These are phyloP conservation scores for Saussurea involucrata DNA, from an alignment of 129 eudicot genomes.

Conservation along the genomic window DNA sequence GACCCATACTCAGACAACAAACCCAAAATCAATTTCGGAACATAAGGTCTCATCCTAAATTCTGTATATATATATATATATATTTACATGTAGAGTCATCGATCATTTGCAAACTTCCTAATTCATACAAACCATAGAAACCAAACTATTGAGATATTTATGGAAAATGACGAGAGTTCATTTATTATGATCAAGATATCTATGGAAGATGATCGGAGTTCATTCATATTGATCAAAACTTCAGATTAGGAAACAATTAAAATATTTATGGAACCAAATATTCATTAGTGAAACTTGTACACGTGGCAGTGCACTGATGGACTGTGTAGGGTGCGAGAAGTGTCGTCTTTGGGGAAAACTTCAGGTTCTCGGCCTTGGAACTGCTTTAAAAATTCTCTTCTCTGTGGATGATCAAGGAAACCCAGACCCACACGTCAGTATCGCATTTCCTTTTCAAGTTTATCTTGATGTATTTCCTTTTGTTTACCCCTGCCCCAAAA, in stretches of 20 bases:
- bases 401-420: slow-evolving; percentile 51
- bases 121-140: too few species aligned
- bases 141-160: too few species aligned
- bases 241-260: too few species aligned
- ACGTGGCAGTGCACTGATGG: slow-evolving; percentile 81
- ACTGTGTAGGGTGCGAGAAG: slow-evolving; percentile 97
- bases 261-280: too few species aligned
- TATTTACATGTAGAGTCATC: too few species aligned
- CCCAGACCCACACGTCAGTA: slow-evolving; percentile 62
- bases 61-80: not conserved
- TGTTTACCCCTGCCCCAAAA: not conserved
- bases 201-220: too few species aligned
- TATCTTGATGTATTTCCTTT: not conserved
- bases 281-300: slow-evolving; percentile 14
- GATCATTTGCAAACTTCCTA: too few species aligned
- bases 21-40: slow-evolving; percentile 84
- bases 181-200: too few species aligned
- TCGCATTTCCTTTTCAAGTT: not conserved
- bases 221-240: too few species aligned
- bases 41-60: slow-evolving; percentile 52
- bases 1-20: slow-evolving; percentile 83
- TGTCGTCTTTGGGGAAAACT: slow-evolving; percentile 99
- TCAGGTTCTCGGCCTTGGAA: slow-evolving; percentile 95
- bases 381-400: slow-evolving; percentile 88
- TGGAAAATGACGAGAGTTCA: too few species aligned